Evolutionary conservation across 129 eudicot genomes (phyloP), one percentile per base, ranked within the genome.

Genomic region (Artemisia tridentata): DNA sequence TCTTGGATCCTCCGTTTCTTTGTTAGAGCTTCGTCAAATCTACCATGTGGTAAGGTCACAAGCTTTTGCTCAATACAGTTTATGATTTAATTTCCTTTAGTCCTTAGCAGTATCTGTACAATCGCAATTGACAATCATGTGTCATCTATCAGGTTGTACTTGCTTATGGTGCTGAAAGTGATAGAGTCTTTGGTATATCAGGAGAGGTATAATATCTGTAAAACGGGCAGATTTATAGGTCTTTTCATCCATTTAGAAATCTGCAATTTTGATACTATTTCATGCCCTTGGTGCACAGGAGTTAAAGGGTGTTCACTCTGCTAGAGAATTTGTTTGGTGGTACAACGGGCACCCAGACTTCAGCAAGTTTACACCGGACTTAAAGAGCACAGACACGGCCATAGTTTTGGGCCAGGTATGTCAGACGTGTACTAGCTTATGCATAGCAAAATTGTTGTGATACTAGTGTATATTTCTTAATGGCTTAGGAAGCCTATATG

Each of bases 241-340:
- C 18, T 73, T 55, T 12, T 19, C 46, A 61, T 49, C 29, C 17
- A 48, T 54, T 45, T 34, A 48, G 51, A 14, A 53, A 8, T 51
- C 16, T 59, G 50, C 6, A 2, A 45, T n/a, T 62, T 23, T 47
- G 17, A n/a, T 51, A 19, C 54, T 72, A 8, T 60, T 69, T 68
- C 2, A 15, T 76, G 48, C 43, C 11, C 67, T 65, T 0, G 61
- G 61, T 85, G 52, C 68, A 95, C 68, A 95, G 97, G 93, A 84
- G 15, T 82, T 90, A 23, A 74, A 80, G 16, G 99, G 97, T 46
- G 79, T 90, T 79, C 76, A 85, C 81, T 83, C 99, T 20, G 99
- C 99, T 38, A 84, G 99, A 82, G 99, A 95, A 76, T 88, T 95
- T 82, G 99, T 95, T 52, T 95, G 97, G 93, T 90, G 99, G 99